A percentile compares a stretch with the other conserved stretches of the same genome.
Evolutionary conservation across 805 yeast genomes (phyloP).

Genomic region (Suhomyces pyralidae): DNA sequence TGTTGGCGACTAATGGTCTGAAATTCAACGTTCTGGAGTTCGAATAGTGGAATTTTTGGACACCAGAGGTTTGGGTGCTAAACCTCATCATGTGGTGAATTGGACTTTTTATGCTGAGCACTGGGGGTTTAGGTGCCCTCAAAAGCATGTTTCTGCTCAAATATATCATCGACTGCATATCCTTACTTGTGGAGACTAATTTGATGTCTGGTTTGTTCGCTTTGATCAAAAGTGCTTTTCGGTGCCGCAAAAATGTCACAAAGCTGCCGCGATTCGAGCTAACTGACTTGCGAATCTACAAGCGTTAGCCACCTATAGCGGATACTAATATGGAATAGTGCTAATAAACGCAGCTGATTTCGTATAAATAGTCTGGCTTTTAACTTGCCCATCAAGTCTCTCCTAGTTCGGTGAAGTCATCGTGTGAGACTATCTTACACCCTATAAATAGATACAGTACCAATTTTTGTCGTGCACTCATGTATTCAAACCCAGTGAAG

Average conservation of each 20-base stretch:
- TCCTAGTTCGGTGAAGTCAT: neutral
- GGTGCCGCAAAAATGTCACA: neutral
- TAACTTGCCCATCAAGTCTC: neutral
- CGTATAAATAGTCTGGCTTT: neutral
- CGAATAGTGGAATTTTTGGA: neutral
- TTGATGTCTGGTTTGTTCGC: neutral
- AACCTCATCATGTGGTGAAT: neutral
- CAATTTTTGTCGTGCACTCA: neutral
- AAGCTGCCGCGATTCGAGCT: neutral
- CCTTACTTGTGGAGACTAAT: neutral
- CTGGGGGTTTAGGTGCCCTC: neutral
- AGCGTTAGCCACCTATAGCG: too few relatives aligned
- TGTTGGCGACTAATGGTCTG: neutral
- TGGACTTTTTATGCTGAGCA: neutral
- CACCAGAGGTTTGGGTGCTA: neutral
- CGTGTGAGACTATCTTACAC: neutral
- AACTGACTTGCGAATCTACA: neutral
- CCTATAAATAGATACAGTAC: neutral
- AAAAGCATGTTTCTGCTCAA: neutral
- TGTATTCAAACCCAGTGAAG: too few relatives aligned
- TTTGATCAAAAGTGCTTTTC: neutral
- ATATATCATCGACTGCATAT: neutral
- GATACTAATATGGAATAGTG: neutral
- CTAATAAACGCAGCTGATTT: neutral
- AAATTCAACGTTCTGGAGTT: neutral